phyloP scores from a whole-genome alignment of 306 rosid species.

The Prunus persica region DNA sequence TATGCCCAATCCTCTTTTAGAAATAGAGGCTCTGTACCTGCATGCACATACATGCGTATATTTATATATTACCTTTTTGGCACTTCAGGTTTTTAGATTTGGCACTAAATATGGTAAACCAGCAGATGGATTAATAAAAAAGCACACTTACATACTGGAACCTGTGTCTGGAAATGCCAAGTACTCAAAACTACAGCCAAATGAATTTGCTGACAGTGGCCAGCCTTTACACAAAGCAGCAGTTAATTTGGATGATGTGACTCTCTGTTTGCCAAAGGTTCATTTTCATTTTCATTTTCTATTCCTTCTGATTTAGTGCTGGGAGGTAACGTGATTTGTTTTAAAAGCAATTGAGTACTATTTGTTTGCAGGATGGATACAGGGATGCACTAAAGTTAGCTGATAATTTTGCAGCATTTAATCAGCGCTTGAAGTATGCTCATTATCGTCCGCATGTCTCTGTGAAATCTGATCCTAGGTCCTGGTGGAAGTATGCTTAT shows the following conservation, averaged over 20 bases:
- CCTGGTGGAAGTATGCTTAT: constrained; percentile 94
- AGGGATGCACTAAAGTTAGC: constrained; percentile 72
- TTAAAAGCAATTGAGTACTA: constrained; percentile 14
- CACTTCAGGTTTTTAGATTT: constrained; percentile 68
- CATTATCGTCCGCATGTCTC: constrained; percentile 80
- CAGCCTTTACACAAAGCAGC: constrained; percentile 85
- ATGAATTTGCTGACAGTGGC: constrained; percentile 57
- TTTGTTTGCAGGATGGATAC: constrained; percentile 77
- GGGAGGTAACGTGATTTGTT: constrained; percentile 5
- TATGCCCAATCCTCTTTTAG: constrained; percentile 19
- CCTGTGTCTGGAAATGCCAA: constrained; percentile 90
- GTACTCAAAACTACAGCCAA: constrained; percentile 63
- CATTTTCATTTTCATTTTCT: constrained; percentile 12
- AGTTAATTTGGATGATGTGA: constrained; percentile 92
- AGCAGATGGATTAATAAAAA: constrained; percentile 43
- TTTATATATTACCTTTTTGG: neutral
- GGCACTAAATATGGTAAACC: constrained; percentile 89
- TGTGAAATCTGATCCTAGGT: constrained; percentile 67
- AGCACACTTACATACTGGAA: constrained; percentile 73
- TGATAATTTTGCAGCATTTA: constrained; percentile 92
- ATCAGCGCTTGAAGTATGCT: constrained; percentile 88
- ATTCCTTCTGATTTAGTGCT: constrained; percentile 12
- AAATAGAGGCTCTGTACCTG: neutral
- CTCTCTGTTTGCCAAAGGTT: constrained; percentile 89
- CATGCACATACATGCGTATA: neutral